Evolutionary conservation across 306 rosid genomes (phyloP).

Genomic region (Medicago ruthenica): DNA sequence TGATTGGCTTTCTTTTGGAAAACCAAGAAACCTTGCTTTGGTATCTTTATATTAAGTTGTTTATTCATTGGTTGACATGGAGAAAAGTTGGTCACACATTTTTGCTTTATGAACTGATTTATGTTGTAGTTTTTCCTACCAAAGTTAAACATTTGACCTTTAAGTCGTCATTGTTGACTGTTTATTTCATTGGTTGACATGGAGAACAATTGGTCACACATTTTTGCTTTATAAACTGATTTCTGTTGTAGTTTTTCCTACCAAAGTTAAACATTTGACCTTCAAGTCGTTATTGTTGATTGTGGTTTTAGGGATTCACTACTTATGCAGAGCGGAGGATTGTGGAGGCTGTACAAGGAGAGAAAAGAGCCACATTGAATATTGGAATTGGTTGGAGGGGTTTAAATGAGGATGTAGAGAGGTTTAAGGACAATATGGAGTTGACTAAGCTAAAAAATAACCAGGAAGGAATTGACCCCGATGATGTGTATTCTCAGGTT

Average conservation of each 20-base stretch:
- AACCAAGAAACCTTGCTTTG: not conserved
- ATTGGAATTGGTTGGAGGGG: constrained; percentile 94
- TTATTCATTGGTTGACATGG: too few species aligned
- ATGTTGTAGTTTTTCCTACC: not conserved
- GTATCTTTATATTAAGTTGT: too few species aligned
- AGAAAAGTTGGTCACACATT: not conserved
- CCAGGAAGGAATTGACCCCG: constrained; percentile 92
- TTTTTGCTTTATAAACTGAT: constrained; percentile 15
- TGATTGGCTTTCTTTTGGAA: constrained; percentile 15
- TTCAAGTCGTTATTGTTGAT: constrained; percentile 9
- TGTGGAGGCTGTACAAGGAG: constrained; percentile 94
- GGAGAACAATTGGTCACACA: not conserved
- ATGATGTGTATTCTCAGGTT: constrained; percentile 79
- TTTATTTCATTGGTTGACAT: too few species aligned
- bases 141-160: not conserved
- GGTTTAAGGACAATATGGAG: constrained; percentile 92
- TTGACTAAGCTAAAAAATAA: constrained; percentile 81
- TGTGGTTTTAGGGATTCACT: constrained; percentile 74
- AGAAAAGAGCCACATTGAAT: constrained; percentile 69
- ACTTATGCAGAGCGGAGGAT: constrained; percentile 95
- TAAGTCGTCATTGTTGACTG: constrained; percentile 15
- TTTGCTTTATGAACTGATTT: constrained; percentile 13
- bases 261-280: not conserved
- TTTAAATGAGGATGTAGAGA: constrained; percentile 72
- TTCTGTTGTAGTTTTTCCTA: not conserved